phyloP scores from a whole-genome alignment of 1,284 basidiomycete genomes.

The Microbotryum saponariae region DNA sequence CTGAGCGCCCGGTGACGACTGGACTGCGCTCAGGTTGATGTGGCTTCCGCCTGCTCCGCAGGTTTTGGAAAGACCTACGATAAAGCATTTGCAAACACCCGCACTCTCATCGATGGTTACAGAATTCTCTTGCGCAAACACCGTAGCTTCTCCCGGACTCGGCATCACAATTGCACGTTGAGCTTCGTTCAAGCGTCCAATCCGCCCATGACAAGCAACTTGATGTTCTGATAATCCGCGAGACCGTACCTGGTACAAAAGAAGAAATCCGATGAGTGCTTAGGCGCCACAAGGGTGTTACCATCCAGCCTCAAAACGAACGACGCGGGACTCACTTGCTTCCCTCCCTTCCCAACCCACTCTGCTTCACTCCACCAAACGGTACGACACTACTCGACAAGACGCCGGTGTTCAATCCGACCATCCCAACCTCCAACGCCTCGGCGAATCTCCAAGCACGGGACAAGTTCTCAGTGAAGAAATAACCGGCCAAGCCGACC shows the following conservation, averaged over 20 bases:
- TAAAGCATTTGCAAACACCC: no score
- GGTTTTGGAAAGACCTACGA: no score
- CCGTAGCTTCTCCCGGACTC: no score
- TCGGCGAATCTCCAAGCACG: conserved; percentile 92
- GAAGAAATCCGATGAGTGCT: no score
- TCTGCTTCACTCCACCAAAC: conserved; percentile 86
- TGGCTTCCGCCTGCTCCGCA: no score
- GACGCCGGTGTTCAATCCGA: conserved; percentile 63
- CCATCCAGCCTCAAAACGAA: no score
- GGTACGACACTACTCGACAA: conserved; percentile 76
- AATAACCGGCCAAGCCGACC: conserved; percentile 86
- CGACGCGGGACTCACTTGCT: conserved; percentile 40
- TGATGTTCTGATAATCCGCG: conserved; percentile 71
- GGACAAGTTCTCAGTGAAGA: conserved; percentile 81
- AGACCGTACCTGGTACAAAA: conserved; percentile 54
- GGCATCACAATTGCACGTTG: no score
- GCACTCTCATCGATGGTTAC: no score
- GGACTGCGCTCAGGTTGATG: no score
- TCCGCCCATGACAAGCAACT: conserved; percentile 70
- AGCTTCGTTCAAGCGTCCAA: conserved; percentile 26
- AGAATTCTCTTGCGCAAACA: no score
- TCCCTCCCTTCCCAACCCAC: conserved; percentile 56
- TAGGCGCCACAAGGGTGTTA: no score
- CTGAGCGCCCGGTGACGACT: no score
- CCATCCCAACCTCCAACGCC: conserved; percentile 90